Base-by-base conservation (phyloP, 2,329 filamentous ascomycete species). In the Amphichorda felina region DNA sequence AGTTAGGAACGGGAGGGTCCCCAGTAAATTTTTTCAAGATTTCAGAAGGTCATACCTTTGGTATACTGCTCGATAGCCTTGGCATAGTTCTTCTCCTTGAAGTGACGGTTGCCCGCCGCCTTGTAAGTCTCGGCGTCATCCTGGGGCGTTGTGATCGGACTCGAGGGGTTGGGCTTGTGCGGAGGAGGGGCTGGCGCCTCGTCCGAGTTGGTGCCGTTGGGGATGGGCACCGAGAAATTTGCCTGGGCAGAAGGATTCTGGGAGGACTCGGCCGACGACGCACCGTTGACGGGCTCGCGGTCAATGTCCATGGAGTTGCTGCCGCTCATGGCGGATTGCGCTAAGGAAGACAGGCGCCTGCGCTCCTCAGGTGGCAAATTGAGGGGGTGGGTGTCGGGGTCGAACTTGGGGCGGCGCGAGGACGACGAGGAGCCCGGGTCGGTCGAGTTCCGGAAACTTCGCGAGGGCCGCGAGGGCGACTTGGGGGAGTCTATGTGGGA, bases 51-150 rank as follows among this genome's bases (percentile, higher is more conserved):
- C 56, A 54, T 68, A 94, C 89, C 89, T 75, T 94, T 94, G 47
- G 83, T 85, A 59, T 96, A 98, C 59, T 95, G 86, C 46, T 83
- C 74, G 55, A 96, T 88, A 17, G 91, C 89, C 53, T 82, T 81
- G 41, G 70, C 64, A 57, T 89, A 98, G 51, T 95, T 84, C 55
- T 82, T 85, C 43, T 88, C 84, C 66, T 95, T 96, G 73, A 95
- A 98, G 53, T 85, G 89, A 52, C 91, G 91, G 65, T 98, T 98
- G 40, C 91, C 91, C 2, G 84, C 76, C 48, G 83, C 75, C 68
- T 98, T 98, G 72, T 81, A 94, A 10, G 77, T 70, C 62, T 98
- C 91, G 18, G 89, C 86, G 53, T 95, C 85, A 36, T 89, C 82
- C 29, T 62, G 58, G 17, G 66, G 56, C 25, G 61, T 67, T 30